Evolutionary conservation across 2,329 filamentous ascomycete genomes (phyloP).

Genomic region (Alternaria longipes): DNA sequence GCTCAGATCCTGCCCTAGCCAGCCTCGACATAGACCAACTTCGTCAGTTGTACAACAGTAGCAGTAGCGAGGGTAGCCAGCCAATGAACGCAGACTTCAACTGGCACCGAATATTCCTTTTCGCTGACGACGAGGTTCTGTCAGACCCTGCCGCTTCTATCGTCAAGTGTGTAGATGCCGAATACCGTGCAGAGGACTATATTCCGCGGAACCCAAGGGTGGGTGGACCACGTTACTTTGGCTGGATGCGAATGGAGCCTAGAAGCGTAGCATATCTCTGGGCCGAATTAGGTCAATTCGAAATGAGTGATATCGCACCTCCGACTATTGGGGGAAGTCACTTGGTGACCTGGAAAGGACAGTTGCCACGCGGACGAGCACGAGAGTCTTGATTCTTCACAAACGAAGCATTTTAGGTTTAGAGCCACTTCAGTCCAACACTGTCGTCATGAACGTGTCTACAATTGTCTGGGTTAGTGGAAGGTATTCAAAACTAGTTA

Average conservation of each 20-base stretch:
- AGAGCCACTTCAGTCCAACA: too few relatives aligned
- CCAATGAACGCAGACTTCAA: constrained; percentile 19
- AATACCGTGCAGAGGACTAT: constrained; percentile 18
- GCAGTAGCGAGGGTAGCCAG: constrained; percentile 13
- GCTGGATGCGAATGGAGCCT: constrained; percentile 17
- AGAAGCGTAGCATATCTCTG: constrained; percentile 9
- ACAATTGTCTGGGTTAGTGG: too few relatives aligned
- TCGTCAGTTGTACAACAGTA: constrained; percentile 20
- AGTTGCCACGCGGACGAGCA: background rate
- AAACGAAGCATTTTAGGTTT: too few relatives aligned
- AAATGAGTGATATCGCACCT: constrained; percentile 9
- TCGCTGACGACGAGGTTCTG: constrained; percentile 19
- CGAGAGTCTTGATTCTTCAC: too few relatives aligned
- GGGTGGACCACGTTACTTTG: constrained; percentile 18
- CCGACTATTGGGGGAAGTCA: constrained; percentile 14
- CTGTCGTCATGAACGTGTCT: too few relatives aligned
- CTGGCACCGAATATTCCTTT: constrained; percentile 15
- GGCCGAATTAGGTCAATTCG: background rate
- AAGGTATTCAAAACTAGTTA: too few relatives aligned
- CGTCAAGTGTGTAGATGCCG: constrained; percentile 18
- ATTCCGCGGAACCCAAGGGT: constrained; percentile 9
- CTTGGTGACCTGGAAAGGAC: constrained; percentile 7
- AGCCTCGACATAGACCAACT: constrained; percentile 23
- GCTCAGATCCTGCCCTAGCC: constrained; percentile 18
- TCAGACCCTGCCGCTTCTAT: constrained; percentile 8